Evolutionary conservation across 768 basidiomycete genomes (phyloP).

Genomic region (Agaricus blazei): DNA sequence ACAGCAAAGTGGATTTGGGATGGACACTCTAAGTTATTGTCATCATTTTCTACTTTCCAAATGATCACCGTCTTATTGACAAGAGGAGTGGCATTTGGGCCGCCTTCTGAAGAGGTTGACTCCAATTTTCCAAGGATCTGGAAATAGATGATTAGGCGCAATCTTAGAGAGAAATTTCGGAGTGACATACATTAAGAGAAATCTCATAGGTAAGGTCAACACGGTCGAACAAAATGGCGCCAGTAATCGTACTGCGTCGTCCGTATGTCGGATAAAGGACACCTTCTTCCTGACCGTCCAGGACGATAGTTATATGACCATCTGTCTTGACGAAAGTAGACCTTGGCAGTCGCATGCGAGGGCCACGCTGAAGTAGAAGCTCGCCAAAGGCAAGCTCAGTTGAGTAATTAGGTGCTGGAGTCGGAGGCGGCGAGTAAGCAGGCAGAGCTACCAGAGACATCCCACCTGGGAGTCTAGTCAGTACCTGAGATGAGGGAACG

Average conservation of each 20-base stretch:
- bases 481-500: too few relatives aligned
- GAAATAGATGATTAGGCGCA: constrained; percentile 1
- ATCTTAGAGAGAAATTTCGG: background rate
- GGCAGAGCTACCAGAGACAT: constrained; percentile 30
- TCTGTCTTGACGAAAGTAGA: constrained; percentile 36
- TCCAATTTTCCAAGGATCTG: constrained; percentile 42
- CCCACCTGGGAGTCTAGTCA: too few relatives aligned
- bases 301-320: constrained; percentile 34
- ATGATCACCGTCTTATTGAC: constrained; percentile 27
- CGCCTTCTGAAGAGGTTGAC: constrained; percentile 30
- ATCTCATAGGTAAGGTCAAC: constrained; percentile 35
- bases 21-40: constrained; percentile 16
- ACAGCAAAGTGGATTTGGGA: constrained; percentile 37
- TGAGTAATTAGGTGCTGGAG: constrained; percentile 55
- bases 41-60: constrained; percentile 24
- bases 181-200: constrained; percentile 35
- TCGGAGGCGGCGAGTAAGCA: constrained; percentile 48
- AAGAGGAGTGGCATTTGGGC: constrained; percentile 28
- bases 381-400: constrained; percentile 48
- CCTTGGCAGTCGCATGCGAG: constrained; percentile 26
- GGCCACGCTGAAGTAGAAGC: constrained; percentile 46
- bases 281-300: constrained; percentile 42
- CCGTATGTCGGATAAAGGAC: constrained; percentile 38
- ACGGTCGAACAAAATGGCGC: constrained; percentile 37
- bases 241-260: constrained; percentile 34